Percentiles rank a stretch among this genome's conserved stretches.
These are phyloP conservation scores for Chrysoporthe cubensis DNA, from an alignment of 2,329 filamentous ascomycete species.

Conservation along the genomic window DNA sequence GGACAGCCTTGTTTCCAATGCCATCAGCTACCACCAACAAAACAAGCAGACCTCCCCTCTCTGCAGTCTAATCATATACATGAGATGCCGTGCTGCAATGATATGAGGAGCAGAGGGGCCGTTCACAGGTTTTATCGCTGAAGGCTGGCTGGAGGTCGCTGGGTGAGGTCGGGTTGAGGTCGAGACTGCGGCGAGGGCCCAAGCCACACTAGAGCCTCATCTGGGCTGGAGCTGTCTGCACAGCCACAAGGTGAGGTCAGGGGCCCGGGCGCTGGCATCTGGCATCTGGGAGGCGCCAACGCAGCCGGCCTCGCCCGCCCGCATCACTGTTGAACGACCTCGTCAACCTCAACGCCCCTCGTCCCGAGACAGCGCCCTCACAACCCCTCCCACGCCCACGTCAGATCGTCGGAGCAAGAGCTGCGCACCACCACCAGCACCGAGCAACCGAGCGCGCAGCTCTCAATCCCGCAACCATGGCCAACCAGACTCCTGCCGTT, in stretches of 20 bases:
- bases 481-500: conserved; percentile 99
- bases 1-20: neutral
- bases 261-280: conserved; percentile 18
- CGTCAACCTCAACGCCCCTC: conserved; percentile 10
- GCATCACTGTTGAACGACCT: conserved; percentile 20
- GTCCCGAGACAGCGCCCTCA: conserved; percentile 16
- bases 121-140: neutral
- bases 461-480: conserved; percentile 64
- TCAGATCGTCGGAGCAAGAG: conserved; percentile 18
- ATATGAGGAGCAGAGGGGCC: neutral
- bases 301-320: conserved; percentile 15
- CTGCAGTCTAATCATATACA: neutral
- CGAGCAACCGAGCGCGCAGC: conserved; percentile 35
- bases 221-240: neutral
- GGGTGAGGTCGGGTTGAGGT: neutral
- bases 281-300: conserved; percentile 7
- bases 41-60: neutral
- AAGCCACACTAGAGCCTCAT: conserved; percentile 1
- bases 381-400: conserved; percentile 11
- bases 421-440: conserved; percentile 32
- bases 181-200: neutral
- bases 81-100: neutral
- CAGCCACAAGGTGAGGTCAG: conserved; percentile 25
- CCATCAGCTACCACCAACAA: neutral
- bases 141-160: too few relatives aligned